A percentile compares a stretch with the other conserved stretches of the same genome.
phyloP scores from a whole-genome alignment of 106 monocot genomes.

The Triglochin maritima region DNA sequence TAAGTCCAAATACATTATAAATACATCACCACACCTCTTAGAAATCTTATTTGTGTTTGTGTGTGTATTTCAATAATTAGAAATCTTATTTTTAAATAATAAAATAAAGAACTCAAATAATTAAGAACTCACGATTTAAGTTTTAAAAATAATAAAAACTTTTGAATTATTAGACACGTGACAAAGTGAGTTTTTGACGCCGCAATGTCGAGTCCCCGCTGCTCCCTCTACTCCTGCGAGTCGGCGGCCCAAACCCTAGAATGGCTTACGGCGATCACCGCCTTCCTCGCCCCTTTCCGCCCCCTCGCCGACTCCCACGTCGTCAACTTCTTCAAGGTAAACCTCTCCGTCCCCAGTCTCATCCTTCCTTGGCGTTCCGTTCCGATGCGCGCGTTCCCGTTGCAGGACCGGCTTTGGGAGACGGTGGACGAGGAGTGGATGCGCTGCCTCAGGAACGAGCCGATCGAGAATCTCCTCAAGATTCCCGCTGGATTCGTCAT shows the following conservation, averaged over 20 bases:
- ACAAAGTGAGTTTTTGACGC: too few relatives aligned
- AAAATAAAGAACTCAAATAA: too few relatives aligned
- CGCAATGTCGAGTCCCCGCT: constrained; percentile 9
- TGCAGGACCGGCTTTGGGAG: constrained; percentile 78
- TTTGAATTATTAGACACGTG: too few relatives aligned
- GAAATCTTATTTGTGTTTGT: too few relatives aligned
- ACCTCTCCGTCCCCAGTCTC: not conserved
- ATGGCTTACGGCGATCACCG: constrained; percentile 77
- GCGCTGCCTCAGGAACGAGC: constrained; percentile 56
- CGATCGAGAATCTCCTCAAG: constrained; percentile 50
- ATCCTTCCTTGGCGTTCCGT: not conserved
- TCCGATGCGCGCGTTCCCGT: not conserved
- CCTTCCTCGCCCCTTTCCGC: constrained; percentile 41
- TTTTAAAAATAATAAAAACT: too few relatives aligned
- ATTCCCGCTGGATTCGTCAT: constrained; percentile 56
- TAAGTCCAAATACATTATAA: too few relatives aligned
- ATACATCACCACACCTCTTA: too few relatives aligned
- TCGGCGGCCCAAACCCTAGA: constrained; percentile 44
- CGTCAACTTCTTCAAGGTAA: constrained; percentile 93
- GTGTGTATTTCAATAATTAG: too few relatives aligned
- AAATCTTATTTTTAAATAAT: too few relatives aligned
- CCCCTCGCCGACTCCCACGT: constrained; percentile 75
- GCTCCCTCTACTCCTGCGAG: constrained; percentile 33
- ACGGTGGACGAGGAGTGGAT: constrained; percentile 64
- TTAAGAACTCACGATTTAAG: too few relatives aligned